A percentile compares a stretch with the other conserved stretches of the same genome.
Evolutionary conservation across 2,329 filamentous ascomycete genomes (phyloP).

Genomic region (Botrytis galanthina): DNA sequence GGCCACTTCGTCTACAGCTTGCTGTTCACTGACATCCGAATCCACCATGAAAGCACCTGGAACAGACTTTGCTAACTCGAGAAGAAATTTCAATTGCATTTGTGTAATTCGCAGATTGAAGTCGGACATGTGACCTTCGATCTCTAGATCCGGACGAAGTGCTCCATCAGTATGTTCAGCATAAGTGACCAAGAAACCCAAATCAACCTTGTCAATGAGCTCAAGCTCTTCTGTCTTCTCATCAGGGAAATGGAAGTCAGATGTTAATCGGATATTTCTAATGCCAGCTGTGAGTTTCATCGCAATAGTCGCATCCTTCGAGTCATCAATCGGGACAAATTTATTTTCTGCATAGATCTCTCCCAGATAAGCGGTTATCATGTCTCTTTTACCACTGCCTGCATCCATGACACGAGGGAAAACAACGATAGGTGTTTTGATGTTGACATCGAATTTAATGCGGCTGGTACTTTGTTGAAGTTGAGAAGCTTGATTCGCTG

Average conservation of each 20-base stretch:
- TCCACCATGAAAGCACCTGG: conserved; percentile 83
- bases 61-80: conserved; percentile 84
- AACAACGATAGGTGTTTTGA: conserved; percentile 94
- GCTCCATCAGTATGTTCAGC: conserved; percentile 76
- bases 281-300: conserved; percentile 92
- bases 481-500: conserved; percentile 88
- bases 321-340: conserved; percentile 81
- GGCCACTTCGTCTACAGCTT: conserved; percentile 73
- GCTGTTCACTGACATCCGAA: conserved; percentile 65
- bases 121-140: conserved; percentile 89
- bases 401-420: conserved; percentile 79
- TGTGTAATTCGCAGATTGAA: conserved; percentile 88
- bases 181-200: conserved; percentile 90
- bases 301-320: conserved; percentile 67
- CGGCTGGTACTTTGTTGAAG: conserved; percentile 86
- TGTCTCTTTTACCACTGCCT: conserved; percentile 70
- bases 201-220: conserved; percentile 94
- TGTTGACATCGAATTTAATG: conserved; percentile 88
- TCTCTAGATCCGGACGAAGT: conserved; percentile 85
- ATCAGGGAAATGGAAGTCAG: conserved; percentile 77
- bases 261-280: conserved; percentile 86
- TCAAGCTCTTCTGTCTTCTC: conserved; percentile 80
- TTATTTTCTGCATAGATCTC: conserved; percentile 97
- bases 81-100: conserved; percentile 82
- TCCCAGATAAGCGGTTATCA: conserved; percentile 88